These are phyloP conservation scores for Zizania palustris DNA, from an alignment of 202 grass and related monocot genomes.

Conservation along the genomic window DNA sequence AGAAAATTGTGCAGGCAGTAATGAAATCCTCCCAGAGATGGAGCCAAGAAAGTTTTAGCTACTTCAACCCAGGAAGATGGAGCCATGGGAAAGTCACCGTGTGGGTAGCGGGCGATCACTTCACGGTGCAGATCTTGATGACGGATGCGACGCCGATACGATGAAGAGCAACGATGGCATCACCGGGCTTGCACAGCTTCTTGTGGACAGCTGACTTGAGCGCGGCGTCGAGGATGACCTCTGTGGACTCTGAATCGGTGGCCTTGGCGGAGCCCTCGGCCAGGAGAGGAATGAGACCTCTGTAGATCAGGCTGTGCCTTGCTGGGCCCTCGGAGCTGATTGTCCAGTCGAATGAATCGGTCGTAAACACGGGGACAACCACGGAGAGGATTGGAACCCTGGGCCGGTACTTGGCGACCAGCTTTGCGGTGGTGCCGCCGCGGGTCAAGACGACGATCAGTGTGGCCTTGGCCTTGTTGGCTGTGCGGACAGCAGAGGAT, in stretches of 20 bases:
- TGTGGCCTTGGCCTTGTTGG: slow-evolving; percentile 76
- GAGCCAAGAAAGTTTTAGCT: background rate
- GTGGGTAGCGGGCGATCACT: slow-evolving; percentile 41
- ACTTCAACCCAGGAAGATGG: slow-evolving; percentile 23
- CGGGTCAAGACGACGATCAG: slow-evolving; percentile 90
- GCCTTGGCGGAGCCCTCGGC: slow-evolving; percentile 90
- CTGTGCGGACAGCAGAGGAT: slow-evolving; percentile 82
- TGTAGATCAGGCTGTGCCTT: slow-evolving; percentile 78
- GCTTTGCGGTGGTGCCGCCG: slow-evolving; percentile 83
- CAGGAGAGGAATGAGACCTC: slow-evolving; percentile 75
- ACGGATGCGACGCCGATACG: slow-evolving; percentile 83
- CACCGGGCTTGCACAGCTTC: slow-evolving; percentile 75
- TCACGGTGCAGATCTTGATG: slow-evolving; percentile 94
- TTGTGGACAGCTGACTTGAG: slow-evolving; percentile 62
- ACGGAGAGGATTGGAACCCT: slow-evolving; percentile 88
- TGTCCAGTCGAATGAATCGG: slow-evolving; percentile 84
- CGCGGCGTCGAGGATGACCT: slow-evolving; percentile 73
- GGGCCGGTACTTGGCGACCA: slow-evolving; percentile 85
- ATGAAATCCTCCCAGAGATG: slow-evolving; percentile 28
- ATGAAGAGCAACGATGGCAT: slow-evolving; percentile 73
- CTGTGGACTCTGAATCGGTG: slow-evolving; percentile 85
- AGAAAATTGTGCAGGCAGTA: slow-evolving; percentile 41
- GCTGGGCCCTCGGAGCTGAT: slow-evolving; percentile 82
- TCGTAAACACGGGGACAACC: slow-evolving; percentile 77
- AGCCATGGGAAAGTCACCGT: background rate